phyloP scores from a whole-genome alignment of 2,329 filamentous ascomycete genomes.

The Clonostachys chloroleuca region DNA sequence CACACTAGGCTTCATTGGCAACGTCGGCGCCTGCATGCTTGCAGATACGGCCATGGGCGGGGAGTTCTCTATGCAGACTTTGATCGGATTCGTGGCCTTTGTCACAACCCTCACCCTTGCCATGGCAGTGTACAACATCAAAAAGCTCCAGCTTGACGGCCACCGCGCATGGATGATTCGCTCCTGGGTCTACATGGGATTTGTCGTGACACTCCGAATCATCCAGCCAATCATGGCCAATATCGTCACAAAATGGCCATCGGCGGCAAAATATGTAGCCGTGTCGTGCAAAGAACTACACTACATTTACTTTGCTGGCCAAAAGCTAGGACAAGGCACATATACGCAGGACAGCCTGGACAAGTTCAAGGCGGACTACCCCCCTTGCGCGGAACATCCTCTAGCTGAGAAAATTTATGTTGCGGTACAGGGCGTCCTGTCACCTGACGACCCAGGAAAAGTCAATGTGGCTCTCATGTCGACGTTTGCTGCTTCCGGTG shows the following conservation, averaged over 20 bases:
- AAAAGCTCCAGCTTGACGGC: constrained; percentile 52
- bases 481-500: background rate
- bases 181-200: constrained; percentile 36
- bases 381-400: background rate
- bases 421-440: background rate
- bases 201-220: background rate
- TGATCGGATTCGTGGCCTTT: constrained; percentile 32
- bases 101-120: constrained; percentile 30
- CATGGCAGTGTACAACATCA: constrained; percentile 49
- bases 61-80: constrained; percentile 35
- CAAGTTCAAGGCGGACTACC: background rate
- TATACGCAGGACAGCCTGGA: background rate
- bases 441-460: background rate
- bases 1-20: constrained; percentile 34
- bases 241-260: background rate
- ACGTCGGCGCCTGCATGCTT: constrained; percentile 45
- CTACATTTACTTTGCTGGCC: constrained; percentile 1
- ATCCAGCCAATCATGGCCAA: background rate
- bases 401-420: background rate
- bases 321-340: background rate
- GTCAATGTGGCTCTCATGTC: background rate
- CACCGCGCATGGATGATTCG: constrained; percentile 58
- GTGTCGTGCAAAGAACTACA: background rate
- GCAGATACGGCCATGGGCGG: constrained; percentile 44
- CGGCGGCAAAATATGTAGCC: background rate